These are phyloP conservation scores for Colletotrichum tamarilloi DNA, from an alignment of 2,329 filamentous ascomycete species.

Conservation along the genomic window DNA sequence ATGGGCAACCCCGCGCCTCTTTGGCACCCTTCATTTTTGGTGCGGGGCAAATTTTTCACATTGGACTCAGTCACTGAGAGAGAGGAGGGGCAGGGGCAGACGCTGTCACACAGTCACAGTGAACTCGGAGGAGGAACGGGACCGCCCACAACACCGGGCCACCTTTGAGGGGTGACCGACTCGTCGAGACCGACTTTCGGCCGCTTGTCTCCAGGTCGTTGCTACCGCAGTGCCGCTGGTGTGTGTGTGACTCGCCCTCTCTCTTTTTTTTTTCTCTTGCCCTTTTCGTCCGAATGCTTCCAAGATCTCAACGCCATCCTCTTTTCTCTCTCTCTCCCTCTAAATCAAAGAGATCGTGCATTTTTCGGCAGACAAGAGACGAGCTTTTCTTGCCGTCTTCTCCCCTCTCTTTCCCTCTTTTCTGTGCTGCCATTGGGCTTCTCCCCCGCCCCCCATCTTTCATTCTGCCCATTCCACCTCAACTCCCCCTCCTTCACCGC, in stretches of 20 bases:
- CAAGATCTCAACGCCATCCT: slow-evolving; percentile 13
- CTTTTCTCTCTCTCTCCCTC: background rate
- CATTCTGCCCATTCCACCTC: background rate
- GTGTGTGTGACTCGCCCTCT: slow-evolving; percentile 23
- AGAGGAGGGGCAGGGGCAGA: background rate
- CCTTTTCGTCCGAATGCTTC: slow-evolving; percentile 8
- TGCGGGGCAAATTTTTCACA: slow-evolving; percentile 10
- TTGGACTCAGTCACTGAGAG: background rate
- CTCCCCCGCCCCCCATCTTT: background rate
- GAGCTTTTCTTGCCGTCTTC: background rate
- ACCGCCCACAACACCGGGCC: background rate
- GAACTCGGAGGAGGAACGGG: background rate
- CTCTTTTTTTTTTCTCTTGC: background rate
- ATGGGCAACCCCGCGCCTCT: slow-evolving; percentile 12
- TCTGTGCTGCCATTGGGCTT: slow-evolving; percentile 16
- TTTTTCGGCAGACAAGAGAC: slow-evolving; percentile 1
- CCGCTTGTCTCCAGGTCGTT: slow-evolving; percentile 22
- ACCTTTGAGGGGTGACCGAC: slow-evolving; percentile 5
- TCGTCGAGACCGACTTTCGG: slow-evolving; percentile 32
- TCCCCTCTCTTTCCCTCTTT: background rate
- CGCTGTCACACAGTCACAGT: background rate
- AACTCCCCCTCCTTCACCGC: background rate
- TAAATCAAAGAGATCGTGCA: background rate
- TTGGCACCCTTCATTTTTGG: background rate
- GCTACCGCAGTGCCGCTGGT: no score